A percentile compares a stretch with the other conserved stretches of the same genome.
These are phyloP conservation scores for Chlamydomonas sphaeroides DNA, from an alignment of 139 green algal species.

Conservation along the genomic window DNA sequence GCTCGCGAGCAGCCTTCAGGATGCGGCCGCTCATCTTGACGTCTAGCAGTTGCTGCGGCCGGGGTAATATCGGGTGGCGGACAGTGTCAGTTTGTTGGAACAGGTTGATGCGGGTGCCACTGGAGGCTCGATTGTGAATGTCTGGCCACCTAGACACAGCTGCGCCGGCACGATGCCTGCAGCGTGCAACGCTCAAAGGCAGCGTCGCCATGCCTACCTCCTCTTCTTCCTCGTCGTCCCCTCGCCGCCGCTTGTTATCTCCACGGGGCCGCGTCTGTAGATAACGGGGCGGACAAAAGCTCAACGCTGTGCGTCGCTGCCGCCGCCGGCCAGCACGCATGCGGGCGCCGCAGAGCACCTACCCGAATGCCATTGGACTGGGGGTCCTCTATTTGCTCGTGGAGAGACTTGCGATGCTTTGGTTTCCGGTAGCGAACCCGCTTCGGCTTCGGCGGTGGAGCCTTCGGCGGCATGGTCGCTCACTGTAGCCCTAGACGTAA, in stretches of 20 bases:
- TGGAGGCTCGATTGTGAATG: no score
- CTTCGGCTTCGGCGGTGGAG: no score
- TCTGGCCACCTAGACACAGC: no score
- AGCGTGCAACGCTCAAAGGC: no score
- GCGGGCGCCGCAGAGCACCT: background rate
- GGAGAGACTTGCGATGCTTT: slow-evolving; percentile 53
- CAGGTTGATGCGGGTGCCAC: no score
- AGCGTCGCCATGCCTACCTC: no score
- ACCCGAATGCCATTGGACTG: slow-evolving; percentile 76
- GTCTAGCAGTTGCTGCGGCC: slow-evolving; percentile 55
- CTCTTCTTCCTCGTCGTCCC: slow-evolving; percentile 47
- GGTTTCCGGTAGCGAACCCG: slow-evolving; percentile 67
- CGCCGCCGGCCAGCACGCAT: background rate
- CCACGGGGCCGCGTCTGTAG: slow-evolving; percentile 65
- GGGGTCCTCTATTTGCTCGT: slow-evolving; percentile 74
- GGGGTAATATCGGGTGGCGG: no score
- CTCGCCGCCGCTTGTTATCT: slow-evolving; percentile 55
- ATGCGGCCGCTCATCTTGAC: slow-evolving; percentile 76
- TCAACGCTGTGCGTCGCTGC: background rate
- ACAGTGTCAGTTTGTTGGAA: no score
- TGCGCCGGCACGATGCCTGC: no score
- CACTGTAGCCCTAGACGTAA: no score
- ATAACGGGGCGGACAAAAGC: no score
- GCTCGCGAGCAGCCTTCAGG: slow-evolving; percentile 78
- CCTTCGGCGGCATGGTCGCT: no score